Percentiles rank a stretch among this genome's conserved stretches.
Conservation (phyloP, 2,329 filamentous ascomycete genomes). For the Xylariaceae sp. region DNA sequence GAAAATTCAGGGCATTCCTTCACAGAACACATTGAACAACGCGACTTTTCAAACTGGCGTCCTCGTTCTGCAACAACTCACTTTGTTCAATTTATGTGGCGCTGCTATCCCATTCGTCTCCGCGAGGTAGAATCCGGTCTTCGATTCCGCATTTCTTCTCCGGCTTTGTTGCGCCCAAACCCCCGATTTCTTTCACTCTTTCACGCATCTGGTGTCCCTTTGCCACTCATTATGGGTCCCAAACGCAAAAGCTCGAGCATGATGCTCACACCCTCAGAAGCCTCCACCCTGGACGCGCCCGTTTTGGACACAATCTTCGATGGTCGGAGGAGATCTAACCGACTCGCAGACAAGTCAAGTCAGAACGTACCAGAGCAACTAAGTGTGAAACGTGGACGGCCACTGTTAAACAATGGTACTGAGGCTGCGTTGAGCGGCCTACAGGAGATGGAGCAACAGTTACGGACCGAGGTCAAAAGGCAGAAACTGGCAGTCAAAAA, state of each 20-base stretch:
- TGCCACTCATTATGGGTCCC: constrained; percentile 31
- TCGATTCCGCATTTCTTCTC: constrained; percentile 16
- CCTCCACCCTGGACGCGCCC: neutral
- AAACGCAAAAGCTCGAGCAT: constrained; percentile 37
- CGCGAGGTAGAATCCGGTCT: constrained; percentile 9
- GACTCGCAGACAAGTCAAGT: constrained; percentile 17
- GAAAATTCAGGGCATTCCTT: neutral
- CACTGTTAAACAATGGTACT: constrained; percentile 29
- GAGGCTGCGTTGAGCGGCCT: constrained; percentile 41
- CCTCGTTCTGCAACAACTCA: neutral
- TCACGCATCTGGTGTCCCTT: neutral
- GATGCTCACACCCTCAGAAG: constrained; percentile 13
- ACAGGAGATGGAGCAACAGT: constrained; percentile 44
- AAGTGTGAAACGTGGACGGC: constrained; percentile 7
- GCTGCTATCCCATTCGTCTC: constrained; percentile 19
- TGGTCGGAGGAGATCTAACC: constrained; percentile 23
- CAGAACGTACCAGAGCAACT: neutral
- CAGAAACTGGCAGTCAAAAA: constrained; percentile 45
- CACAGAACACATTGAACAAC: neutral
- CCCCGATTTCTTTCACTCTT: neutral
- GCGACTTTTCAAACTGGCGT: neutral
- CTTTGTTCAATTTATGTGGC: constrained; percentile 19
- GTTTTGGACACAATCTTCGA: neutral
- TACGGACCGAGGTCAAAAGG: constrained; percentile 40
- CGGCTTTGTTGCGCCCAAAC: constrained; percentile 17